Percentiles rank a stretch among this genome's conserved stretches.
Conservation (phyloP, 306 rosid species). For the Gastrolobium bilobum region DNA sequence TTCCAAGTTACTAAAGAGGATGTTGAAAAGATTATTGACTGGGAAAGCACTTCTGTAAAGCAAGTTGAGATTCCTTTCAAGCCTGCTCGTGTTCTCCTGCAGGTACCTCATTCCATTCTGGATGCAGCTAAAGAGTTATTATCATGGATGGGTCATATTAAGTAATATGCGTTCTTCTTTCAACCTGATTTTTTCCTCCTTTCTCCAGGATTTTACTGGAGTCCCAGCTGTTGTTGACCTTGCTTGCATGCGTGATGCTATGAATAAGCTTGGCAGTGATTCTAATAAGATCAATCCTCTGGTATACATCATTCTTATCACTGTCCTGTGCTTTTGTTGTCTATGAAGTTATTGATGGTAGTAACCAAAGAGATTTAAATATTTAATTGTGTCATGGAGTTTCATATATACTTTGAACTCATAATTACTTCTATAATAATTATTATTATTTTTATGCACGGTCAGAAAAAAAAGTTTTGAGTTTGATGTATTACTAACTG, state of each 20-base stretch:
- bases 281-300: slow-evolving; percentile 95
- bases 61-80: slow-evolving; percentile 99
- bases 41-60: slow-evolving; percentile 81
- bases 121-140: neutral
- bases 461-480: neutral
- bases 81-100: slow-evolving; percentile 99
- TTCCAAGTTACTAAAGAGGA: slow-evolving; percentile 95
- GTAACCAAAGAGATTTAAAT: slow-evolving; percentile 1
- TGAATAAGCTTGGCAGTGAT: slow-evolving; percentile 96
- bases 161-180: slow-evolving; percentile 9
- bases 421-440: slow-evolving; percentile 1
- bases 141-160: neutral
- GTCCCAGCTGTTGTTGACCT: slow-evolving; percentile 99
- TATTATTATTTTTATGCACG: neutral
- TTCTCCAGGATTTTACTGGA: slow-evolving; percentile 91
- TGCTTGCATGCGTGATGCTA: slow-evolving; percentile 99
- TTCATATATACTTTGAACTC: neutral
- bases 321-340: slow-evolving; percentile 2
- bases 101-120: slow-evolving; percentile 63
- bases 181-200: slow-evolving; percentile 19
- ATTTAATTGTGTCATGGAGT: neutral
- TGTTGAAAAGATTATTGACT: slow-evolving; percentile 94
- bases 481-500: slow-evolving; percentile 1
- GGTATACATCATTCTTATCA: slow-evolving; percentile 61
- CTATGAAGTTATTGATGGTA: slow-evolving; percentile 25